A percentile compares a stretch with the other conserved stretches of the same genome.
Conservation (phyloP, 805 yeast species). For the Candida verbasci region DNA sequence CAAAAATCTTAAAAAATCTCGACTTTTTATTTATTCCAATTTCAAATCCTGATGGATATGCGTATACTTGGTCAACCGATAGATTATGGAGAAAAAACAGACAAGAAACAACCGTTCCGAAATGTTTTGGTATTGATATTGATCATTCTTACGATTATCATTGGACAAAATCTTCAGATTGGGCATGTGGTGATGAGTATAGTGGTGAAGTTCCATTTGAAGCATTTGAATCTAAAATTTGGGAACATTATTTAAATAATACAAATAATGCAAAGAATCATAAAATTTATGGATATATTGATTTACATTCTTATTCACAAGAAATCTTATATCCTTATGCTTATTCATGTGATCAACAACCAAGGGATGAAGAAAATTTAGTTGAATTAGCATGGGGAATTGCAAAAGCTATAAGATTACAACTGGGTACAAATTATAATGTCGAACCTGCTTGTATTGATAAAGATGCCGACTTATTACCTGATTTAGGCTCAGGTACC, state of each 20-base stretch:
- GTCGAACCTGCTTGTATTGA: slow-evolving; percentile 79
- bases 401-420: slow-evolving; percentile 63
- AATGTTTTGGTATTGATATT: slow-evolving; percentile 80
- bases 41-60: slow-evolving; percentile 89
- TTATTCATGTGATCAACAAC: slow-evolving; percentile 65
- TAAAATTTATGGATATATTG: slow-evolving; percentile 70
- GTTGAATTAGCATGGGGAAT: slow-evolving; percentile 79
- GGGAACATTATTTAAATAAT: slow-evolving; percentile 34
- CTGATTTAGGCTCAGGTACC: slow-evolving; percentile 75
- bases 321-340: slow-evolving; percentile 82
- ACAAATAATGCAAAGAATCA: slow-evolving; percentile 45
- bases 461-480: slow-evolving; percentile 66
- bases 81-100: slow-evolving; percentile 88
- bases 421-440: slow-evolving; percentile 59
- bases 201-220: slow-evolving; percentile 72
- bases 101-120: slow-evolving; percentile 59
- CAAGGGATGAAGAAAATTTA: slow-evolving; percentile 77
- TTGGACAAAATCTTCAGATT: slow-evolving; percentile 56
- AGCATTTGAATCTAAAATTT: slow-evolving; percentile 35
- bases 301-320: slow-evolving; percentile 82
- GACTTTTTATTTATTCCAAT: slow-evolving; percentile 81
- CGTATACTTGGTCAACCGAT: slow-evolving; percentile 73
- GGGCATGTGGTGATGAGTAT: slow-evolving; percentile 82
- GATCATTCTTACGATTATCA: slow-evolving; percentile 80
- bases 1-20: slow-evolving; percentile 42